phyloP scores from a whole-genome alignment of 352 stramenopile species.

The Pythium volutum region DNA sequence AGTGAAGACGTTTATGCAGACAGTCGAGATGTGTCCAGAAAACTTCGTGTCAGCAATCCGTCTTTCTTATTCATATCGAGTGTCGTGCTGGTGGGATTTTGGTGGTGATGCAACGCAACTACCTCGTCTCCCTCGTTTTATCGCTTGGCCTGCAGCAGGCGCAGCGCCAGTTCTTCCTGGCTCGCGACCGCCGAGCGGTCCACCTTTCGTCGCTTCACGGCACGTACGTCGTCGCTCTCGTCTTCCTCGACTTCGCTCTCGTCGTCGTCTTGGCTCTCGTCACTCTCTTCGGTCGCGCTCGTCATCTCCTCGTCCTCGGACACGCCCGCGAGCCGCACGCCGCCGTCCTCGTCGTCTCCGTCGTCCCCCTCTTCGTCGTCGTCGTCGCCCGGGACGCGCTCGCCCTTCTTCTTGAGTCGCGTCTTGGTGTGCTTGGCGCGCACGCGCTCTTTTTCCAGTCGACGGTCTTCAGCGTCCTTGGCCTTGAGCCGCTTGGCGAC shows the following conservation, averaged over 20 bases:
- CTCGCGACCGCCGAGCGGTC: constrained; percentile 47
- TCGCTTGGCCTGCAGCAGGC: constrained; percentile 62
- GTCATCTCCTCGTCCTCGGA: constrained; percentile 35
- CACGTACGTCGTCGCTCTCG: constrained; percentile 18
- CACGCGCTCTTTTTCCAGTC: constrained; percentile 83
- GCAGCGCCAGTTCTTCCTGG: constrained; percentile 79
- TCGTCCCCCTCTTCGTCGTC: constrained; percentile 31
- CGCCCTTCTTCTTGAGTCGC: constrained; percentile 79
- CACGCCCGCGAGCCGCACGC: constrained; percentile 19
- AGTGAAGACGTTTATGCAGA: no score
- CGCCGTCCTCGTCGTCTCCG: constrained; percentile 30
- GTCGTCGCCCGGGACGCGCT: constrained; percentile 29
- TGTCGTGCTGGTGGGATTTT: no score
- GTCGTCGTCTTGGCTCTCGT: constrained; percentile 12
- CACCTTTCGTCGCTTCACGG: constrained; percentile 35
- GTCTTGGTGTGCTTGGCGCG: constrained; percentile 89
- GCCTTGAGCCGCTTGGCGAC: constrained; percentile 65
- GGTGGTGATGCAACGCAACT: no score
- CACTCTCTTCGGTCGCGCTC: constrained; percentile 30
- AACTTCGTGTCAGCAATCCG: no score
- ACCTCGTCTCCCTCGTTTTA: constrained; percentile 19
- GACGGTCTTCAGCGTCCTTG: constrained; percentile 80
- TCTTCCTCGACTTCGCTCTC: constrained; percentile 30
- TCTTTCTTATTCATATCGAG: no score
- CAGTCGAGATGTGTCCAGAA: no score